Base-by-base conservation (phyloP, 768 basidiomycete genomes). In the Sporobolomyces phaffii region DNA sequence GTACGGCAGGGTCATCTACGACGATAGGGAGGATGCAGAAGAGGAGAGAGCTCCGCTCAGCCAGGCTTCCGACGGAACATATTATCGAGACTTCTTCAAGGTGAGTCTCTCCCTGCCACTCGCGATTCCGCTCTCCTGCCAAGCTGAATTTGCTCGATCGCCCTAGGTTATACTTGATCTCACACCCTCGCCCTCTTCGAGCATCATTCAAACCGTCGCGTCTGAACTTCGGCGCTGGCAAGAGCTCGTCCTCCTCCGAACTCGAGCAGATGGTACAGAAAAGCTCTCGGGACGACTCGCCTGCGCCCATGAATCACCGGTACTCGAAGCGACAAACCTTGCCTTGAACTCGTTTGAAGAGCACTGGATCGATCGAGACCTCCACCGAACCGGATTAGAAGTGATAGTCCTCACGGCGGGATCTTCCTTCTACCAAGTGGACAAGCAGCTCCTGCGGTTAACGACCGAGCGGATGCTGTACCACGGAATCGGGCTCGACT, bases 301-400 rank as follows among this genome's bases (percentile, higher is more conserved):
- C 0, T 86, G 83, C 76, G 94, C 96, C 0, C 91, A 94, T 73
- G 92, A 98, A 70, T 91, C 92, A 1, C 92, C 92, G 44, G 82
- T 98, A n/a, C 83, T 98, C 8, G 96, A 98, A 77, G 91, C 91
- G 2, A 82, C 98, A 57, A 98, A 98, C 74, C 83, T 99, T 49
- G 89, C 86, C 1, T 82, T 97, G 20, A 94, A 91, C 75, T 90
- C 93, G 0, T 87, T 87, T 20, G 94, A 98, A 78, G 89, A 87
- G 3, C 91, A 96, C 76, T 93, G 96, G 75, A 86, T 98, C 70
- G 96, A 98, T 77, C 86, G 96, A 24, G 96, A 94, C 36, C 80
- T 98, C 13, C 89, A 87, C 3, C 81, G 91, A 18, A 98, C 93
- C 0, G 94, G 94, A 26, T 79, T 87, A 1, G 85, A 86, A 18